phyloP scores from a whole-genome alignment of 2,329 filamentous ascomycete genomes.

The Myriosclerotinia scirpicola region DNA sequence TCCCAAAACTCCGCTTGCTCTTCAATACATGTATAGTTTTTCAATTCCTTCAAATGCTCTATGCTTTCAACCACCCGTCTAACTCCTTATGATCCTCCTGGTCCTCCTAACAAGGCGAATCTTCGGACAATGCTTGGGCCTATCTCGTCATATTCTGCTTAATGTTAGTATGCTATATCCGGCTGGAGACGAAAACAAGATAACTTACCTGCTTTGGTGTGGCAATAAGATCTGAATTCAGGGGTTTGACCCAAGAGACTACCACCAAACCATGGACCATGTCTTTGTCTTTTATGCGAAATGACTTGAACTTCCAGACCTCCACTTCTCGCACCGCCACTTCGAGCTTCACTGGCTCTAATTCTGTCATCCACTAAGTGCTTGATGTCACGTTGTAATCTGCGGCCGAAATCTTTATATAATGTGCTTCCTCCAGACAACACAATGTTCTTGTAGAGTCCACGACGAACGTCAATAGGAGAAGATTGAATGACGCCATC shows the following conservation, averaged over 20 bases:
- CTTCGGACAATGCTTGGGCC: conserved; percentile 93
- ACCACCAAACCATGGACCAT: conserved; percentile 98
- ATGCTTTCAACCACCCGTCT: not conserved
- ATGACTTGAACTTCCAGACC: conserved; percentile 97
- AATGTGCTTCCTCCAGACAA: conserved; percentile 94
- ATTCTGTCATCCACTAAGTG: conserved; percentile 93
- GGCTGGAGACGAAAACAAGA: not conserved
- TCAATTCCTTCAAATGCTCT: conserved; percentile 14
- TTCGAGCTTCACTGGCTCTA: conserved; percentile 84
- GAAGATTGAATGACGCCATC: conserved; percentile 97
- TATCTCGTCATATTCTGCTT: conserved; percentile 75
- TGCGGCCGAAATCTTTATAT: conserved; percentile 96
- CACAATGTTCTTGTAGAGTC: conserved; percentile 99
- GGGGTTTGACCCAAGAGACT: conserved; percentile 95
- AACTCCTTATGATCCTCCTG: conserved; percentile 66
- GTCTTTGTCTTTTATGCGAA: conserved; percentile 93
- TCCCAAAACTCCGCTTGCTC: conserved; percentile 17
- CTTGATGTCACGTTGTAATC: conserved; percentile 95
- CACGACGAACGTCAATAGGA: conserved; percentile 94
- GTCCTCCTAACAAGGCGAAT: conserved; percentile 90
- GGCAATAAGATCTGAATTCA: conserved; percentile 98
- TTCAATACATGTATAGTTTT: conserved; percentile 22
- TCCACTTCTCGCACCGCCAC: conserved; percentile 84
- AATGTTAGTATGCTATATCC: not conserved
- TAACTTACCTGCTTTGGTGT: conserved; percentile 68